Evolutionary conservation across 306 rosid genomes (phyloP).

Genomic region (Cyclanthera cordifolia): DNA sequence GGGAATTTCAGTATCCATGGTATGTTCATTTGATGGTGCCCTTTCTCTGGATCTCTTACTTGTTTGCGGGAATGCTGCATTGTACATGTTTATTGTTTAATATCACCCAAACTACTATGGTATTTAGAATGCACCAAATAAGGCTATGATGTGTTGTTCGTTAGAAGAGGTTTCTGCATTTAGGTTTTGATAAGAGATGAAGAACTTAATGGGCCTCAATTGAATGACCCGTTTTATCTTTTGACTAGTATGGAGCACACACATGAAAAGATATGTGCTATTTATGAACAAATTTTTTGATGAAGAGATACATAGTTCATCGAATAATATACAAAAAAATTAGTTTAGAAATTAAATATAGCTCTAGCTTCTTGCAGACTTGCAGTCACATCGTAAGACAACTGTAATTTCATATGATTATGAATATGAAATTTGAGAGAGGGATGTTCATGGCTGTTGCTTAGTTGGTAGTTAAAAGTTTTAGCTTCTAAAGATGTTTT

Average conservation of each 20-base stretch:
- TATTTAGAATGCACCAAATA: too few relatives aligned
- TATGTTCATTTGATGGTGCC: slow-evolving; percentile 20
- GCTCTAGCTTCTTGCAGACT: too few relatives aligned
- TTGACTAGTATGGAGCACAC: not conserved
- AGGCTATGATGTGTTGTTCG: not conserved
- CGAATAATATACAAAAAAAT: not conserved
- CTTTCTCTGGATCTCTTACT: too few relatives aligned
- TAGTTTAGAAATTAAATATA: too few relatives aligned
- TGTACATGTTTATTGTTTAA: too few relatives aligned
- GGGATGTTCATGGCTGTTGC: too few relatives aligned
- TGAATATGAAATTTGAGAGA: not conserved
- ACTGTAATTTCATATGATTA: not conserved
- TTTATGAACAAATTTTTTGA: not conserved
- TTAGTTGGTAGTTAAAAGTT: too few relatives aligned
- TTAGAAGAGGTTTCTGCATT: not conserved
- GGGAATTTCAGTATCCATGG: slow-evolving; percentile 90
- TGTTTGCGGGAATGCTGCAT: too few relatives aligned
- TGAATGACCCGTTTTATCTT: not conserved
- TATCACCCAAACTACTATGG: too few relatives aligned
- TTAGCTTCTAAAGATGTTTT: too few relatives aligned
- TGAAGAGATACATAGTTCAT: not conserved
- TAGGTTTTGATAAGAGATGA: not conserved
- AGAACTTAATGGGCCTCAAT: not conserved
- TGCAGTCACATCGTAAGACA: not conserved
- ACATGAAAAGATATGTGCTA: not conserved